A percentile compares a stretch with the other conserved stretches of the same genome.
These are phyloP conservation scores for Darksidea phi DNA, from an alignment of 495 filamentous ascomycete genomes.

Conservation along the genomic window DNA sequence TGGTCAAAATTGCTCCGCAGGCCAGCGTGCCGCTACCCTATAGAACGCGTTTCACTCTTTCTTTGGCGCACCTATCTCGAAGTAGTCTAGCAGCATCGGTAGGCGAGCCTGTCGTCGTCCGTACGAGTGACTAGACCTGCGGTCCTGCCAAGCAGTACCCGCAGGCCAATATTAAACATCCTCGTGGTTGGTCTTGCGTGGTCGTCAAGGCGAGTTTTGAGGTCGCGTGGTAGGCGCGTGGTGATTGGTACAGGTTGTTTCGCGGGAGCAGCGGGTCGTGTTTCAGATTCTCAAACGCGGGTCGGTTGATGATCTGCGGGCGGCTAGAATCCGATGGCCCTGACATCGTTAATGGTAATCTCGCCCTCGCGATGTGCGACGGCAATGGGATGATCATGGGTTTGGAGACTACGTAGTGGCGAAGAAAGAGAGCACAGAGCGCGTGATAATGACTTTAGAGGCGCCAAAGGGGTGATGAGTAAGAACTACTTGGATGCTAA, in stretches of 20 bases:
- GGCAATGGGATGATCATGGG: too few species aligned
- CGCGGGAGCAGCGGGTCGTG: slow-evolving; percentile 24
- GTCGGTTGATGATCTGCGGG: slow-evolving; percentile 19
- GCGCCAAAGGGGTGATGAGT: too few species aligned
- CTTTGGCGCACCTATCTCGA: background rate
- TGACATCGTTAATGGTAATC: slow-evolving; percentile 11
- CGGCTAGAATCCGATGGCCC: slow-evolving; percentile 23
- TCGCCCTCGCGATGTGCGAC: background rate
- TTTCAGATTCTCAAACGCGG: slow-evolving; percentile 37
- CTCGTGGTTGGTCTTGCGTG: slow-evolving; percentile 12
- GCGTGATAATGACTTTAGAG: too few species aligned
- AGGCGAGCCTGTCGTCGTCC: slow-evolving; percentile 11
- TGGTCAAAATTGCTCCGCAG: slow-evolving; percentile 31
- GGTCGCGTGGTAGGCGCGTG: slow-evolving; percentile 22
- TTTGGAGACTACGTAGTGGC: too few species aligned
- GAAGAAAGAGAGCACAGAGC: too few species aligned
- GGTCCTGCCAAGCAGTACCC: slow-evolving; percentile 1
- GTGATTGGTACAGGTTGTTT: slow-evolving; percentile 31
- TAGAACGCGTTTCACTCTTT: slow-evolving; percentile 27
- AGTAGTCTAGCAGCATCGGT: slow-evolving; percentile 16
- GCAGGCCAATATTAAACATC: slow-evolving; percentile 26
- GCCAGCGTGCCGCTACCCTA: slow-evolving; percentile 2
- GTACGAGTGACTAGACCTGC: slow-evolving; percentile 13
- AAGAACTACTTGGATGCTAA: too few species aligned
- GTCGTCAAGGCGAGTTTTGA: slow-evolving; percentile 30